Conservation (phyloP, 1,284 basidiomycete species). For the Takashimella tepidaria region DNA sequence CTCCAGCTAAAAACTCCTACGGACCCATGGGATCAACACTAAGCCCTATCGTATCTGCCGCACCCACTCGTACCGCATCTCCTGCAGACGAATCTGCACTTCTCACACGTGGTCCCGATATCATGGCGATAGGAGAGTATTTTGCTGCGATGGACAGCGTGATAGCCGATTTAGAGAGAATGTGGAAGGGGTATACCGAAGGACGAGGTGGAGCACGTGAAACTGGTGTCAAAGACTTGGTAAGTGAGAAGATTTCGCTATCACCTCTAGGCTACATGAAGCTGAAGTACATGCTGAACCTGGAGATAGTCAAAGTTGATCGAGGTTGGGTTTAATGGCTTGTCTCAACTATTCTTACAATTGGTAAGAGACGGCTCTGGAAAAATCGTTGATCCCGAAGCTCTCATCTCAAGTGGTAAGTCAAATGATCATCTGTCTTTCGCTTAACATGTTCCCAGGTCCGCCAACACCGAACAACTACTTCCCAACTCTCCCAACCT, state of each 20-base stretch:
- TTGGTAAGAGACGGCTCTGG: slow-evolving; percentile 29
- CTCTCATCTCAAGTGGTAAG: slow-evolving; percentile 27
- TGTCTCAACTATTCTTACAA: slow-evolving; percentile 34
- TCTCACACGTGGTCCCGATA: slow-evolving; percentile 35
- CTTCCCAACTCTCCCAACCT: slow-evolving; percentile 26
- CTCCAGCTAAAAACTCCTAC: background rate
- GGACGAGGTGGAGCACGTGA: slow-evolving; percentile 41
- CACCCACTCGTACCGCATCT: slow-evolving; percentile 11
- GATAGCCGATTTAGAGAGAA: slow-evolving; percentile 41
- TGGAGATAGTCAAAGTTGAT: slow-evolving; percentile 32
- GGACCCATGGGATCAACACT: slow-evolving; percentile 1
- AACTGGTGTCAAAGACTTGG: slow-evolving; percentile 40
- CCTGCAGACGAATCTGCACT: slow-evolving; percentile 37
- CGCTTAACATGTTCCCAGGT: too few species aligned
- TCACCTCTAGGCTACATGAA: background rate
- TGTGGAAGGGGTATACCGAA: slow-evolving; percentile 39
- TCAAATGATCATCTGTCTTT: too few species aligned
- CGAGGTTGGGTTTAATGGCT: slow-evolving; percentile 34
- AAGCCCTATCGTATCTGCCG: slow-evolving; percentile 21
- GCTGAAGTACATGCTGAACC: background rate
- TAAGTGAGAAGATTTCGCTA: slow-evolving; percentile 20
- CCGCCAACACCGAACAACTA: slow-evolving; percentile 32
- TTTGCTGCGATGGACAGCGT: slow-evolving; percentile 39
- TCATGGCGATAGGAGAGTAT: slow-evolving; percentile 39
- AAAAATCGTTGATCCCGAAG: slow-evolving; percentile 23